Percentiles rank a stretch among this genome's conserved stretches.
Evolutionary conservation across 2,329 filamentous ascomycete species (phyloP).

Genomic region (Trichoderma koningiopsis): DNA sequence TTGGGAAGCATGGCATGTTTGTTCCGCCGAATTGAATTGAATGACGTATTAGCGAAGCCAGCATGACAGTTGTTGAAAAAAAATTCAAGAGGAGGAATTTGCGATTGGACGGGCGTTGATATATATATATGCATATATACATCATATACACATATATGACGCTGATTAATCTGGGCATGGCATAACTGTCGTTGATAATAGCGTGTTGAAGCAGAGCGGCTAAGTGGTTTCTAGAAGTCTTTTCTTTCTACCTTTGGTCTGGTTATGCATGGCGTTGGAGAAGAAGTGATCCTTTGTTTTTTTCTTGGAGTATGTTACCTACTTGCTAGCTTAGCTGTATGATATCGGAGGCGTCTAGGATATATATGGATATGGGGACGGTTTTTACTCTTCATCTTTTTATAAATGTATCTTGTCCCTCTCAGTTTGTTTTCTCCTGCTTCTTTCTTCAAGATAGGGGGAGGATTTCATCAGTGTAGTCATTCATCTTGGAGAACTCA

Average conservation of each 20-base stretch:
- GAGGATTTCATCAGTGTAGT: not conserved
- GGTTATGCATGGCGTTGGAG: slow-evolving; percentile 3
- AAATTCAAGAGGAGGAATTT: not conserved
- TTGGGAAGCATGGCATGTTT: not conserved
- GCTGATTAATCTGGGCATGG: not conserved
- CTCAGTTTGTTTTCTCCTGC: not conserved
- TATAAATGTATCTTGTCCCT: not conserved
- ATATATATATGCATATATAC: not conserved
- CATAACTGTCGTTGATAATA: not conserved
- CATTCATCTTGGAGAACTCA: not conserved
- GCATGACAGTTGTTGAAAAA: not conserved
- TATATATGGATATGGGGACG: not conserved
- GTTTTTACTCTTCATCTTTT: not conserved
- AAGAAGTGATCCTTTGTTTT: not conserved
- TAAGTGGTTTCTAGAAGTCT: not conserved
- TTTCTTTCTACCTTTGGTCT: not conserved
- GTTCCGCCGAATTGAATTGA: not conserved
- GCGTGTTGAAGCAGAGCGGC: not conserved
- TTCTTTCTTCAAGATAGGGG: not conserved
- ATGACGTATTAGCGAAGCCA: not conserved
- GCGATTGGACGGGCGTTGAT: not conserved
- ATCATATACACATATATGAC: not conserved
- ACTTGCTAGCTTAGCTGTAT: not conserved
- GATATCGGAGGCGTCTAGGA: not conserved
- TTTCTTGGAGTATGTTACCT: not conserved